Evolutionary conservation across 257 asterid species (phyloP), one percentile per base, ranked within the genome.

Genomic region (Ilex aquifolium): DNA sequence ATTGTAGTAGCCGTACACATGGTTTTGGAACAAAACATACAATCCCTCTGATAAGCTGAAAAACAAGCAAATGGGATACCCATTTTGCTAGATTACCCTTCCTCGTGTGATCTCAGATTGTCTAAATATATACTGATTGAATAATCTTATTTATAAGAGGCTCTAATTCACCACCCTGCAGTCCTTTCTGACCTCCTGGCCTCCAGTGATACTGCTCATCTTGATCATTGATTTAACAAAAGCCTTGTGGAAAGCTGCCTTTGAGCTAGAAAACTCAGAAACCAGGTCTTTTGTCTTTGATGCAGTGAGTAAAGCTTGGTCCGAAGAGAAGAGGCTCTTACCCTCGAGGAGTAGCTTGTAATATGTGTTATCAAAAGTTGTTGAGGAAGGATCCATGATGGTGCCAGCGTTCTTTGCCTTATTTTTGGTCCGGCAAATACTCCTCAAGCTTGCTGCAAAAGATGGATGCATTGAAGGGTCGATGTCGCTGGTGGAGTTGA

Each of bases 141-240:
- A 21, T 21, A 21, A 21, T 21, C 0, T 21, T 21, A 21, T 21
- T 21, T 21, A 21, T 21, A 21, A 21, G 27, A 21, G 27, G 27
- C 27, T 21, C 65, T 61, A 85, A 66, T 87, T 90, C 11, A 80
- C 87, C 59, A 88, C 65, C 83, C 88, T 77, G 59, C 97, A 90
- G 67, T 85, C 82, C 75, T 73, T 87, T 76, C 96, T 78, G 71
- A 90, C 74, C 68, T 87, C 97, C 29, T 82, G 81, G 2, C 97
- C 97, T 56, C 95, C 89, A 51, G 81, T 84, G 31, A 88, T 70
- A 84, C 95, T 88, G 77, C 96, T 85, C 93, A 90, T 77, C 82
- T 88, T 90, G 80, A 84, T 85, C 86, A 90, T 84, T 15, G 97
- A 88, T 21, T 78, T 76, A 2, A 73, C 72, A 72, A 90, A 90